Conservation (phyloP, 164 flowering plant species). For the Taxillus chinensis region DNA sequence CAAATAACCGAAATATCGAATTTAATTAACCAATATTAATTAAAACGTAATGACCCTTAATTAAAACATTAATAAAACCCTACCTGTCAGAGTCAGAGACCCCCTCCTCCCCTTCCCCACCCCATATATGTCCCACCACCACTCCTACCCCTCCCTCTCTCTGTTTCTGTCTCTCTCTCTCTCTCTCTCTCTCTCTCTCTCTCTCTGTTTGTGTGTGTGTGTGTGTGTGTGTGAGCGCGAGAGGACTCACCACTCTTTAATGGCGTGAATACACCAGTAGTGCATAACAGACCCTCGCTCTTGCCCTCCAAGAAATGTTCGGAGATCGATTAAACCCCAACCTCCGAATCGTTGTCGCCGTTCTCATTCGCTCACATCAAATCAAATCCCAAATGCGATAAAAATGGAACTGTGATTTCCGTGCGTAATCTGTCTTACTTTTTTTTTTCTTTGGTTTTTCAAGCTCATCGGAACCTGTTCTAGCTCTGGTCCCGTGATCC, state of each 20-base stretch:
- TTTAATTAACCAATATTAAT: neutral
- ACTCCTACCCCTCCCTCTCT: no score
- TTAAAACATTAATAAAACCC: neutral
- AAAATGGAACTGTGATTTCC: slow-evolving; percentile 18
- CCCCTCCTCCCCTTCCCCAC: no score
- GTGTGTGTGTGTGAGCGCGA: neutral
- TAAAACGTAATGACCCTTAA: neutral
- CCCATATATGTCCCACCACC: no score
- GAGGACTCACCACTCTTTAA: slow-evolving; percentile 13
- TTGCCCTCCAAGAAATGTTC: neutral
- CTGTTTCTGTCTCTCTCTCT: neutral
- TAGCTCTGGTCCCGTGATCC: no score
- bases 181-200: neutral
- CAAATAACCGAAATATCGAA: neutral
- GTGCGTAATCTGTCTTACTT: no score
- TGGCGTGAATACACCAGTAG: slow-evolving; percentile 6
- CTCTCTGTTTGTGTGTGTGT: neutral
- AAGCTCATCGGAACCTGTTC: no score
- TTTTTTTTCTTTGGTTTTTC: no score
- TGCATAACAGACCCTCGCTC: slow-evolving; percentile 7
- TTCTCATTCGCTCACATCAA: slow-evolving; percentile 15
- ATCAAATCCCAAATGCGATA: slow-evolving; percentile 14
- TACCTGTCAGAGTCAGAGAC: neutral
- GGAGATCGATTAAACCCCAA: neutral
- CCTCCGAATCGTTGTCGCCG: neutral